These are phyloP conservation scores for Ambrosia hybrid DNA, from an alignment of 140 eudicot genomes.

Conservation along the genomic window DNA sequence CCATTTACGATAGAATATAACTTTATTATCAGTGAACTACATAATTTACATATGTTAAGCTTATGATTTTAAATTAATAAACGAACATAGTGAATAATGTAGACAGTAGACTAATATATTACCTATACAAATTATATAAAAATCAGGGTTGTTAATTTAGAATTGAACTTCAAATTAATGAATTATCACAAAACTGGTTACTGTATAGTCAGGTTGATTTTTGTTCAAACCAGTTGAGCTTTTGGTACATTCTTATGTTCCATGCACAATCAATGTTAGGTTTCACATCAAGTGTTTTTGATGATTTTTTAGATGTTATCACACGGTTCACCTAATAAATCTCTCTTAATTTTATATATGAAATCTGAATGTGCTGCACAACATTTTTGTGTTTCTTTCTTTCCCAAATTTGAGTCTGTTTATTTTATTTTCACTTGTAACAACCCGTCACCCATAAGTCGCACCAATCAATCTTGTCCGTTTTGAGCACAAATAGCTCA, in stretches of 20 bases:
- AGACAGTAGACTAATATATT: too few relatives aligned
- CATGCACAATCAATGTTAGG: constrained; percentile 13
- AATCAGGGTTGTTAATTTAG: not conserved
- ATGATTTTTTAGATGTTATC: constrained; percentile 7
- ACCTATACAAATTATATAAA: too few relatives aligned
- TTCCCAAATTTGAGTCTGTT: not conserved
- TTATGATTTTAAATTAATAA: too few relatives aligned
- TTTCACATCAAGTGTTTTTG: not conserved
- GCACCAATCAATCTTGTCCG: too few relatives aligned
- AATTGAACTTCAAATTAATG: not conserved
- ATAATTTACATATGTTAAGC: too few relatives aligned
- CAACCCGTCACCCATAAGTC: too few relatives aligned
- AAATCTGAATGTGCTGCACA: constrained; percentile 17
- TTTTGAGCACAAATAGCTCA: too few relatives aligned
- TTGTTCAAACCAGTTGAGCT: constrained; percentile 10
- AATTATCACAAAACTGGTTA: not conserved
- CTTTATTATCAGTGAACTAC: too few relatives aligned
- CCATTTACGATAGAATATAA: too few relatives aligned
- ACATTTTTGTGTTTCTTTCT: constrained; percentile 28
- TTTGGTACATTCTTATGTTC: not conserved
- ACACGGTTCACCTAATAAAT: not conserved
- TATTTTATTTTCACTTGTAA: not conserved
- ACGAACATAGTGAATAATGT: too few relatives aligned
- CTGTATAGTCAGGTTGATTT: not conserved
- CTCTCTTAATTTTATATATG: constrained; percentile 15